Evolutionary conservation across 2,329 filamentous ascomycete species (phyloP).

Genomic region (Colletotrichum tanaceti): DNA sequence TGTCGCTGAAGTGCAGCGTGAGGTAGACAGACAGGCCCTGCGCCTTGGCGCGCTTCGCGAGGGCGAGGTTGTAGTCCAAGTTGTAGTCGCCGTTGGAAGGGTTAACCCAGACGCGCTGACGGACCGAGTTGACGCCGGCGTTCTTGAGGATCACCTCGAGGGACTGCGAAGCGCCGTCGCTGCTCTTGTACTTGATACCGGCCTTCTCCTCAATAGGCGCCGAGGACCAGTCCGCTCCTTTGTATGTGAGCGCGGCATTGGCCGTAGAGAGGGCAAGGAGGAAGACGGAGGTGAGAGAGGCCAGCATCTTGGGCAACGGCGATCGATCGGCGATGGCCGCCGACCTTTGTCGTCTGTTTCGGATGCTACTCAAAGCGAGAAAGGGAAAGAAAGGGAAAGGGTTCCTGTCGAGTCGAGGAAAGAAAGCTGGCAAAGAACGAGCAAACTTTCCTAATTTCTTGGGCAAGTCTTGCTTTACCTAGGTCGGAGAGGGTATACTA

Average conservation of each 20-base stretch:
- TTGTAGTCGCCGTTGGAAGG: slow-evolving; percentile 73
- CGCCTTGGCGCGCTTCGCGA: slow-evolving; percentile 73
- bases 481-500: not conserved
- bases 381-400: not conserved
- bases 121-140: slow-evolving; percentile 75
- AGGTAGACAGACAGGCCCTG: slow-evolving; percentile 71
- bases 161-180: slow-evolving; percentile 61
- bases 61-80: slow-evolving; percentile 74
- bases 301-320: slow-evolving; percentile 32
- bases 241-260: slow-evolving; percentile 67
- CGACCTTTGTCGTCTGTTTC: not conserved
- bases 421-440: not conserved
- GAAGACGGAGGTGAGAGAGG: slow-evolving; percentile 31
- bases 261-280: slow-evolving; percentile 42
- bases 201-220: slow-evolving; percentile 70
- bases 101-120: slow-evolving; percentile 79
- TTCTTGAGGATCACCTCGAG: slow-evolving; percentile 72
- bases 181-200: slow-evolving; percentile 70
- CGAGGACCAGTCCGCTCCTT: slow-evolving; percentile 78
- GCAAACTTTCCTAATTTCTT: no score
- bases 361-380: slow-evolving; percentile 1
- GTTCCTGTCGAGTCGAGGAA: not conserved
- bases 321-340: not conserved
- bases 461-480: not conserved
- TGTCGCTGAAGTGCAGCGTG: slow-evolving; percentile 75